These are phyloP conservation scores for Hippophae gyantsensis DNA, from an alignment of 306 rosid species.

Conservation along the genomic window DNA sequence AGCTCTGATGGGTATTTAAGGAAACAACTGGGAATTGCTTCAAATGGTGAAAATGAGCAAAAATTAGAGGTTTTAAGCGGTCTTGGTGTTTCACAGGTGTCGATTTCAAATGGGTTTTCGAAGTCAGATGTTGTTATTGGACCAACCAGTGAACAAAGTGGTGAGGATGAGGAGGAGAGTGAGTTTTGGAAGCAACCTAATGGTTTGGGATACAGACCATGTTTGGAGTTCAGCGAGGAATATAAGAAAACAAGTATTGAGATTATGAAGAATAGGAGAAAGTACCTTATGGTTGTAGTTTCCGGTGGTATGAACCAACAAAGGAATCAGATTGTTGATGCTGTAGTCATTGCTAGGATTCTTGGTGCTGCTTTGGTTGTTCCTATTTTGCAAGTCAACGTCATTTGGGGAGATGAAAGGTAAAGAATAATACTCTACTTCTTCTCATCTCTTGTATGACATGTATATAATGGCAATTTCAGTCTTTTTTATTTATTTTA, in stretches of 20 bases:
- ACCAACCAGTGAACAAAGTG: no score
- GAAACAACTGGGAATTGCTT: slow-evolving; percentile 16
- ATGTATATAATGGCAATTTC: no score
- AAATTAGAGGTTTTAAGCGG: slow-evolving; percentile 15
- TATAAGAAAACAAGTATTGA: slow-evolving; percentile 43
- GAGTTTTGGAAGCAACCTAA: slow-evolving; percentile 87
- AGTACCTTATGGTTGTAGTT: slow-evolving; percentile 76
- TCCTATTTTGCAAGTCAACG: slow-evolving; percentile 91
- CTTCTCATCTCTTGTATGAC: no score
- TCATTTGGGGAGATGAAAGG: slow-evolving; percentile 99
- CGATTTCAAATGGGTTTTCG: slow-evolving; percentile 13
- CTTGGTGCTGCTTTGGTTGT: slow-evolving; percentile 93
- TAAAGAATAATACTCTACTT: slow-evolving; percentile 1
- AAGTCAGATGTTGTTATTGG: slow-evolving; percentile 7
- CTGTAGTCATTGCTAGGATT: slow-evolving; percentile 93
- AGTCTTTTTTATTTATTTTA: not conserved
- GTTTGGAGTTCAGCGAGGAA: slow-evolving; percentile 52
- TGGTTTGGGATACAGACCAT: slow-evolving; percentile 78
- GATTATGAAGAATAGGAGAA: slow-evolving; percentile 44
- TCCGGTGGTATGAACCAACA: slow-evolving; percentile 99
- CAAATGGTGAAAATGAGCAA: slow-evolving; percentile 11
- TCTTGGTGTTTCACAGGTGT: slow-evolving; percentile 7
- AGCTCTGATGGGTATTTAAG: slow-evolving; percentile 25
- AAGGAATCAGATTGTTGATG: slow-evolving; percentile 96
- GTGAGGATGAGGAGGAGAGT: slow-evolving; percentile 13